A percentile compares a stretch with the other conserved stretches of the same genome.
phyloP scores from a whole-genome alignment of 2,329 filamentous ascomycete genomes.

The Lecanosticta acicola region DNA sequence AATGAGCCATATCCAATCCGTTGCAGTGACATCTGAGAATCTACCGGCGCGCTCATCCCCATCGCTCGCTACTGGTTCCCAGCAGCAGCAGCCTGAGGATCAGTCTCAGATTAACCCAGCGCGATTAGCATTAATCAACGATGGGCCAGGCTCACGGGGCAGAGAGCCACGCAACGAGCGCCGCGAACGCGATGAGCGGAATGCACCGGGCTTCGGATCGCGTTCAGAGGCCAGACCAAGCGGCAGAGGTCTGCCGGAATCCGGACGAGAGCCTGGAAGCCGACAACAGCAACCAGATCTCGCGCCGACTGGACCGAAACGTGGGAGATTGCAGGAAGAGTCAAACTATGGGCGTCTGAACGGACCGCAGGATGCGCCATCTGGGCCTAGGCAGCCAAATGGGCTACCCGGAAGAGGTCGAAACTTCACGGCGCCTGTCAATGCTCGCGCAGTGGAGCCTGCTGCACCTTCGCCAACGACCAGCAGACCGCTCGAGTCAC shows the following conservation, averaged over 20 bases:
- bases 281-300: slow-evolving; percentile 32
- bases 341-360: slow-evolving; percentile 48
- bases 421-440: slow-evolving; percentile 33
- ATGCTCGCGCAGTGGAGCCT: slow-evolving; percentile 13
- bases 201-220: slow-evolving; percentile 11
- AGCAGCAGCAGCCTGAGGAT: slow-evolving; percentile 9
- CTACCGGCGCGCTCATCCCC: slow-evolving; percentile 9
- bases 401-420: slow-evolving; percentile 36
- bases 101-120: slow-evolving; percentile 37
- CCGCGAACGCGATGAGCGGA: slow-evolving; percentile 23
- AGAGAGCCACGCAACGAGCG: slow-evolving; percentile 10
- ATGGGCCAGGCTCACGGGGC: slow-evolving; percentile 7
- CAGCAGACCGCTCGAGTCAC: slow-evolving; percentile 20
- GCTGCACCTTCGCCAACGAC: slow-evolving; percentile 23
- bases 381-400: slow-evolving; percentile 48
- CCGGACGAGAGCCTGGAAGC: too few species aligned
- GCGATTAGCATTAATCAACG: slow-evolving; percentile 39
- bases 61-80: slow-evolving; percentile 3
- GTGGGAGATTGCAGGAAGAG: slow-evolving; percentile 45
- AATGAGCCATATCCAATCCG: slow-evolving; percentile 15
- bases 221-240: slow-evolving; percentile 19
- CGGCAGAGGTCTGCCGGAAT: too few species aligned
- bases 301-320: slow-evolving; percentile 51
- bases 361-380: slow-evolving; percentile 46
- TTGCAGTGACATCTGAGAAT: slow-evolving; percentile 10